phyloP scores from a whole-genome alignment of 2,329 filamentous ascomycete genomes.

The Apiospora hydei region DNA sequence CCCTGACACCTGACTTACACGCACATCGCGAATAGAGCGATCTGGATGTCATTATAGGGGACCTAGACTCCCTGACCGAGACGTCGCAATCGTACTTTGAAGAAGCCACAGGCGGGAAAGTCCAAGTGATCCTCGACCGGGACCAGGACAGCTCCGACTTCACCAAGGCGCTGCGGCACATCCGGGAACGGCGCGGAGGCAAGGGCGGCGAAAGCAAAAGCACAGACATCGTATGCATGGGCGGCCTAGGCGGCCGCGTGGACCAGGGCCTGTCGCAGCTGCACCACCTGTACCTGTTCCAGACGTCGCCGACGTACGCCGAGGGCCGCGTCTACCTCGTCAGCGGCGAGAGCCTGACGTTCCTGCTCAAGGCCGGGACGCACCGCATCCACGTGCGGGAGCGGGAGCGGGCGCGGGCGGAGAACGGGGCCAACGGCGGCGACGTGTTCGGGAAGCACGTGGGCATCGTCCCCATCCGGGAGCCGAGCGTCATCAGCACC shows the following conservation, averaged over 20 bases:
- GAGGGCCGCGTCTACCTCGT: slow-evolving; percentile 76
- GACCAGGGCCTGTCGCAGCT: slow-evolving; percentile 92
- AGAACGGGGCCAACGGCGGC: not conserved
- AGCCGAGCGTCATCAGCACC: slow-evolving; percentile 80
- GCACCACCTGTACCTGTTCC: slow-evolving; percentile 79
- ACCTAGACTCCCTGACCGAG: slow-evolving; percentile 82
- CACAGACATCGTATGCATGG: slow-evolving; percentile 77
- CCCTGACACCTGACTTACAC: slow-evolving; percentile 39
- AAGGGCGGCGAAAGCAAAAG: not conserved
- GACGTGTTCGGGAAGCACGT: slow-evolving; percentile 77
- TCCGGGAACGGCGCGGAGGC: slow-evolving; percentile 26
- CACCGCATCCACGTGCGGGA: slow-evolving; percentile 73
- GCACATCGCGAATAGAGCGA: slow-evolving; percentile 60
- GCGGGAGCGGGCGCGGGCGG: slow-evolving; percentile 48
- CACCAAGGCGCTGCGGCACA: slow-evolving; percentile 72
- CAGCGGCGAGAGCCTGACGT: slow-evolving; percentile 81
- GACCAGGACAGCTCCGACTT: slow-evolving; percentile 94
- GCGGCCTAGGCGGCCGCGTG: slow-evolving; percentile 86
- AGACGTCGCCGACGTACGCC: slow-evolving; percentile 53
- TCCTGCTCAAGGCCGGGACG: slow-evolving; percentile 73
- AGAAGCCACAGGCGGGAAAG: slow-evolving; percentile 50
- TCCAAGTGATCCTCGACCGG: slow-evolving; percentile 71
- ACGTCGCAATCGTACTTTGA: slow-evolving; percentile 72
- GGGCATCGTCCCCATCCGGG: slow-evolving; percentile 85
- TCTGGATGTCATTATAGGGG: slow-evolving; percentile 81